Conservation (phyloP, 2,329 filamentous ascomycete species). For the Trichoderma sp. region DNA sequence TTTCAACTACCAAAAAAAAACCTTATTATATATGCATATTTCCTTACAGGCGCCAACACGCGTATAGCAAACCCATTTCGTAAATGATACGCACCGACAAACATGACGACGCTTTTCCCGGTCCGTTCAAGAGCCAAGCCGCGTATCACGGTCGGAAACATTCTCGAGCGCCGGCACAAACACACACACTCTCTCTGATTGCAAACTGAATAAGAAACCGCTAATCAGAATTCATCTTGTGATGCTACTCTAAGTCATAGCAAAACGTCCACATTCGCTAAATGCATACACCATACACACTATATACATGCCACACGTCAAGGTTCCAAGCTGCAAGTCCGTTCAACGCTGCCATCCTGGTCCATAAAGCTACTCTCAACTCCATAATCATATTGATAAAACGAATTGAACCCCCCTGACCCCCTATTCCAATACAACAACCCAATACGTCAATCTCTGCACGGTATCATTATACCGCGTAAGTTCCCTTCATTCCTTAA, state of each 20-base stretch:
- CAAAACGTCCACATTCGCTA: conserved; percentile 4
- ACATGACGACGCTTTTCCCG: neutral
- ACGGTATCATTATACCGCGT: neutral
- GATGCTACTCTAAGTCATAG: conserved; percentile 22
- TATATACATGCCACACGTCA: conserved; percentile 16
- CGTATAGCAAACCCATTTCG: too few relatives aligned
- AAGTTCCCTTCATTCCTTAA: neutral
- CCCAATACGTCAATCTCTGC: neutral
- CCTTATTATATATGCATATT: neutral
- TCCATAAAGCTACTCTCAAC: neutral
- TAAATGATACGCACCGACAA: neutral
- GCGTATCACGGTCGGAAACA: neutral
- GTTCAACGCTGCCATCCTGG: neutral
- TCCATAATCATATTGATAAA: neutral
- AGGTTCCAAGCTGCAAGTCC: conserved; percentile 3
- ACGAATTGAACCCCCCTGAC: neutral
- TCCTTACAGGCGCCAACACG: neutral
- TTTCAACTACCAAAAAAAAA: too few relatives aligned
- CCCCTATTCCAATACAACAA: neutral
- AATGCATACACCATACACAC: conserved; percentile 14
- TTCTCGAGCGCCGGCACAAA: neutral
- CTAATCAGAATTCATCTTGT: conserved; percentile 6
- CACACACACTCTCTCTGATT: neutral
- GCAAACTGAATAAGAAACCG: neutral
- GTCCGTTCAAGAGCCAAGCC: neutral